phyloP scores from a whole-genome alignment of 805 yeast genomes.

The Priceomyces haplophilus region DNA sequence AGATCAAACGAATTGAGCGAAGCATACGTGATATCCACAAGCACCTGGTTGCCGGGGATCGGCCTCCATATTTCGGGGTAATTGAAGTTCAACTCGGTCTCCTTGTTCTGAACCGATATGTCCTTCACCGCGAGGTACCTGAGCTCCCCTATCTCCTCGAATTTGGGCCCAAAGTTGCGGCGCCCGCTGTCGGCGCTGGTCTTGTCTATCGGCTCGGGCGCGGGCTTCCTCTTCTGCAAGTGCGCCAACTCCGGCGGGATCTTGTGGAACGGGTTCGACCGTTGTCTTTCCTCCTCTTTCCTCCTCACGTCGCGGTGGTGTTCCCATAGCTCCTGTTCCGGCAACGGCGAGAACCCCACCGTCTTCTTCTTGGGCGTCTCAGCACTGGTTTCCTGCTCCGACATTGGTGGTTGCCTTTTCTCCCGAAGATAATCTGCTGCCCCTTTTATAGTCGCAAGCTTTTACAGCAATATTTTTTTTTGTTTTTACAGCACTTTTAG shows the following conservation, averaged over 20 bases:
- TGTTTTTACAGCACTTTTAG: neutral
- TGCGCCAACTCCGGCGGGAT: slow-evolving; percentile 43
- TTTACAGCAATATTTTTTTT: no score
- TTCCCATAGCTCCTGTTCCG: slow-evolving; percentile 32
- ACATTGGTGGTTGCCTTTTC: neutral
- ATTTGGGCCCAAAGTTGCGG: neutral
- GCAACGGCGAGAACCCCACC: slow-evolving; percentile 40
- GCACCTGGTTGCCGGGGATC: slow-evolving; percentile 43
- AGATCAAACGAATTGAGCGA: slow-evolving; percentile 67
- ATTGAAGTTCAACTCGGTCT: slow-evolving; percentile 50
- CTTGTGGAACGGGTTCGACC: slow-evolving; percentile 35
- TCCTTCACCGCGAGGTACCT: slow-evolving; percentile 51
- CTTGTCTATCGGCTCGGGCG: slow-evolving; percentile 25
- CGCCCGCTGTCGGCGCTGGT: neutral
- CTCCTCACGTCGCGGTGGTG: slow-evolving; percentile 30
- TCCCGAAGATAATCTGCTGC: neutral
- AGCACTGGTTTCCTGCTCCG: slow-evolving; percentile 1
- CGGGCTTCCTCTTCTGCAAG: slow-evolving; percentile 24
- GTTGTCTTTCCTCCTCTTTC: slow-evolving; percentile 24
- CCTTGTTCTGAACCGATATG: slow-evolving; percentile 41
- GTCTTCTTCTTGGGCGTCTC: slow-evolving; percentile 17
- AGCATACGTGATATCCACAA: slow-evolving; percentile 58
- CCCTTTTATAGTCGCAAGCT: no score
- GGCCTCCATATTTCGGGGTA: slow-evolving; percentile 50
- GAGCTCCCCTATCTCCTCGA: slow-evolving; percentile 42